Percentiles rank a stretch among this genome's conserved stretches.
These are phyloP conservation scores for Penicillium malachiteum DNA, from an alignment of 495 filamentous ascomycete species.

Conservation along the genomic window DNA sequence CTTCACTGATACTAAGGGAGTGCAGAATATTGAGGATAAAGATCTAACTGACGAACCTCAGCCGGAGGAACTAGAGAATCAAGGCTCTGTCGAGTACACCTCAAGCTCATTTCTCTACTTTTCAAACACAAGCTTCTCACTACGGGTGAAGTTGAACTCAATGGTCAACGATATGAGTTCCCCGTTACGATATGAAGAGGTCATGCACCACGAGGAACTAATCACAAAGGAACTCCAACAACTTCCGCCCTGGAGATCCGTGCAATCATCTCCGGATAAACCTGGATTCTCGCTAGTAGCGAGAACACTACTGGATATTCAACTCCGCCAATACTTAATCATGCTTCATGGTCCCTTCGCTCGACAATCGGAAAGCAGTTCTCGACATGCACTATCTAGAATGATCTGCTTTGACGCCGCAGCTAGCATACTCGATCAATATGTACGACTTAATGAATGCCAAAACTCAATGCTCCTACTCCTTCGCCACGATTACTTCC, in stretches of 20 bases:
- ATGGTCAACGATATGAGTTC: conserved; percentile 27
- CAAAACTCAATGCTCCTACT: conserved; percentile 13
- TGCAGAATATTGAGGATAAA: conserved; percentile 50
- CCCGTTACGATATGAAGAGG: conserved; percentile 22
- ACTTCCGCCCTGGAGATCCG: conserved; percentile 20
- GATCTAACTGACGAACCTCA: conserved; percentile 5
- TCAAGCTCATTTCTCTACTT: conserved; percentile 23
- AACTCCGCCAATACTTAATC: conserved; percentile 30
- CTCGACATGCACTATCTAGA: conserved; percentile 20
- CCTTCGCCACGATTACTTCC: conserved; percentile 22
- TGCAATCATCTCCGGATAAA: background rate
- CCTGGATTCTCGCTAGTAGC: conserved; percentile 7
- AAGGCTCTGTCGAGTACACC: conserved; percentile 28
- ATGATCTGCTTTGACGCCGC: conserved; percentile 28
- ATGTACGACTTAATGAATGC: conserved; percentile 9
- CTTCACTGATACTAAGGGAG: conserved; percentile 49
- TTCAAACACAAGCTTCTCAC: conserved; percentile 19
- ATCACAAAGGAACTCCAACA: conserved; percentile 22
- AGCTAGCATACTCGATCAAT: conserved; percentile 14
- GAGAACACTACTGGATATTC: conserved; percentile 23
- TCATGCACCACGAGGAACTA: conserved; percentile 27
- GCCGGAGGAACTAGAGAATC: conserved; percentile 14
- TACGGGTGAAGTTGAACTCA: conserved; percentile 27
- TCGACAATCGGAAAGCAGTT: conserved; percentile 11
- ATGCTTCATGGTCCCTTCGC: conserved; percentile 32